Evolutionary conservation across 495 filamentous ascomycete genomes (phyloP).

Genomic region (Neurospora sp.): DNA sequence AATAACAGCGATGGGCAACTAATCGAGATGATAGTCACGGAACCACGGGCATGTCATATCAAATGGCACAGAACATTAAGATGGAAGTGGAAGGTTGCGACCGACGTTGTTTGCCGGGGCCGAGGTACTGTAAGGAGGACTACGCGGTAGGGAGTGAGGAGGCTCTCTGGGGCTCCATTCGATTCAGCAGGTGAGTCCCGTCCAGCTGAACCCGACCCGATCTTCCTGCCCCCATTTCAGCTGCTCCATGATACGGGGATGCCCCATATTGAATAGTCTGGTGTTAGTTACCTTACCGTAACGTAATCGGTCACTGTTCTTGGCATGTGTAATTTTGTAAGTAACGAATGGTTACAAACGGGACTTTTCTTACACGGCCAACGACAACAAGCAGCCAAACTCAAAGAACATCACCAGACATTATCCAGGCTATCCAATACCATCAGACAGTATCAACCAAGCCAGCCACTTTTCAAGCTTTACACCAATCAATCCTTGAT

Average conservation of each 20-base stretch:
- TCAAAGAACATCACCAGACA: background rate
- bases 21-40: background rate
- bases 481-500: background rate
- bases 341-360: background rate
- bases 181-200: background rate
- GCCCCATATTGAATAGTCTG: background rate
- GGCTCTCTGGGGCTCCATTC: background rate
- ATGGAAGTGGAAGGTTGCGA: background rate
- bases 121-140: background rate
- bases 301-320: background rate
- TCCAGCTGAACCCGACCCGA: background rate
- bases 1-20: background rate
- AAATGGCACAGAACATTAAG: background rate
- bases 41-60: background rate
- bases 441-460: background rate
- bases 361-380: background rate
- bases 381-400: background rate
- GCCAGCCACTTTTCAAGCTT: background rate
- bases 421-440: background rate
- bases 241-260: background rate
- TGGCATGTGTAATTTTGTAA: background rate
- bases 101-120: background rate
- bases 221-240: background rate
- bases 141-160: background rate
- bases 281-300: background rate